Conservation (phyloP, 1,284 basidiomycete species). For the Melampsora americana region DNA sequence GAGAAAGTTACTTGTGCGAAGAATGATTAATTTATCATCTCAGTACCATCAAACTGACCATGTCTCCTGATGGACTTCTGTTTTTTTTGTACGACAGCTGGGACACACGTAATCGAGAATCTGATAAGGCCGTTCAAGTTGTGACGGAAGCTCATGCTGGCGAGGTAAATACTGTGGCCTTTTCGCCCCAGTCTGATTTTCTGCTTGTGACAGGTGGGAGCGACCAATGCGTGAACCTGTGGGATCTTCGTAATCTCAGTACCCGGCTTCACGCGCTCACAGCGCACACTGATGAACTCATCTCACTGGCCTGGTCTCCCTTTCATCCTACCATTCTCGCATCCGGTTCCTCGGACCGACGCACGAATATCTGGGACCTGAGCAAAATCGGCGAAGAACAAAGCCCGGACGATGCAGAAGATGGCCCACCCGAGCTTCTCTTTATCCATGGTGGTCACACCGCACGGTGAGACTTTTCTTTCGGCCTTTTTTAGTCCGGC, state of each 20-base stretch:
- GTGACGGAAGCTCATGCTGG: constrained; percentile 76
- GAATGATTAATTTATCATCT: constrained; percentile 15
- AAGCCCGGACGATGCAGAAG: constrained; percentile 94
- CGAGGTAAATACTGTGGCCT: constrained; percentile 87
- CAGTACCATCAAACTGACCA: background rate
- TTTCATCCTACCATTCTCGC: constrained; percentile 86
- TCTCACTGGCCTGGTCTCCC: constrained; percentile 92
- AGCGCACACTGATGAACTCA: constrained; percentile 88
- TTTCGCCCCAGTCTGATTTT: constrained; percentile 76
- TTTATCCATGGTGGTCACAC: constrained; percentile 72
- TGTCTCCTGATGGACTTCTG: background rate
- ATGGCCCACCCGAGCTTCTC: constrained; percentile 85
- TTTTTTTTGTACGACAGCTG: constrained; percentile 62
- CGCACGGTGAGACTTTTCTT: constrained; percentile 9
- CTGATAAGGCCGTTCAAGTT: constrained; percentile 67
- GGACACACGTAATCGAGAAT: constrained; percentile 72
- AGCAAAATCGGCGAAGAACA: constrained; percentile 90
- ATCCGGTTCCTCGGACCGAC: constrained; percentile 83
- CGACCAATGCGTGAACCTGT: constrained; percentile 85
- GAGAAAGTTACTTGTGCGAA: constrained; percentile 51
- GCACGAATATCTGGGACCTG: constrained; percentile 94
- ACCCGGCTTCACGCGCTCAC: constrained; percentile 85
- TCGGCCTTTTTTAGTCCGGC: background rate
- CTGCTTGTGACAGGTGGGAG: constrained; percentile 89
- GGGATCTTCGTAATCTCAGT: constrained; percentile 79